Evolutionary conservation across 208 protist species (phyloP).

Genomic region (Strigomonas galati): DNA sequence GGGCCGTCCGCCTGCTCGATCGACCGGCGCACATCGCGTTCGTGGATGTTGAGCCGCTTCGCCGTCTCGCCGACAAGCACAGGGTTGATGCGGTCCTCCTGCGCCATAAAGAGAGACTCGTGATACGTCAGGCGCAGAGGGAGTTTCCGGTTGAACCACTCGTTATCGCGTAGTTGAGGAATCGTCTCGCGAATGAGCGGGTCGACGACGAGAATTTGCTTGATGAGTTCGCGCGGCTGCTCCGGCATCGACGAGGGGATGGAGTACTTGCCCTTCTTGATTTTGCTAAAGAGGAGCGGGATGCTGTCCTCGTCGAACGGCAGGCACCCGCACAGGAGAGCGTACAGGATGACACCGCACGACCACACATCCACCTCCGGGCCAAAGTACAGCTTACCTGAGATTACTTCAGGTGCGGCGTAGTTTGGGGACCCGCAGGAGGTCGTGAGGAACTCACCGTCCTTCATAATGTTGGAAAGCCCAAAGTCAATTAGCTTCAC

Average conservation of each 20-base stretch:
- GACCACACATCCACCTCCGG: conserved; percentile 94
- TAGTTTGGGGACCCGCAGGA: conserved; percentile 94
- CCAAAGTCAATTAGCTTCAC: conserved; percentile 96
- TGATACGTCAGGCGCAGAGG: conserved; percentile 77
- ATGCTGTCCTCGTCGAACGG: conserved; percentile 93
- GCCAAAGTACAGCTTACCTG: conserved; percentile 90
- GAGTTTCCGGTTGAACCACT: conserved; percentile 85
- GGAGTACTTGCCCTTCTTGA: conserved; percentile 84
- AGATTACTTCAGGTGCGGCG: conserved; percentile 93
- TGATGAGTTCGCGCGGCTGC: conserved; percentile 74
- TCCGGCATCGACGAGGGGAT: conserved; percentile 59
- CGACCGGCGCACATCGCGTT: conserved; percentile 63
- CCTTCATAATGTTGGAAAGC: conserved; percentile 92
- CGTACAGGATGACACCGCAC: conserved; percentile 95
- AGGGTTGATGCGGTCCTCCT: conserved; percentile 71
- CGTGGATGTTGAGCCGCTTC: conserved; percentile 45
- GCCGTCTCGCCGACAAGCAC: conserved; percentile 60
- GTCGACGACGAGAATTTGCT: conserved; percentile 88
- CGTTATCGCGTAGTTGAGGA: conserved; percentile 86
- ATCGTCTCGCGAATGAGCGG: conserved; percentile 87
- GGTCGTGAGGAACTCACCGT: conserved; percentile 87
- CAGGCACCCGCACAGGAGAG: conserved; percentile 89
- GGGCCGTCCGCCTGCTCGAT: conserved; percentile 57
- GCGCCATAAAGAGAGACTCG: conserved; percentile 60
- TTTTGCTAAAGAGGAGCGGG: conserved; percentile 90